Percentiles rank a stretch among this genome's conserved stretches.
phyloP scores from a whole-genome alignment of 345 rosid species.

The Euphorbia tirucalli region DNA sequence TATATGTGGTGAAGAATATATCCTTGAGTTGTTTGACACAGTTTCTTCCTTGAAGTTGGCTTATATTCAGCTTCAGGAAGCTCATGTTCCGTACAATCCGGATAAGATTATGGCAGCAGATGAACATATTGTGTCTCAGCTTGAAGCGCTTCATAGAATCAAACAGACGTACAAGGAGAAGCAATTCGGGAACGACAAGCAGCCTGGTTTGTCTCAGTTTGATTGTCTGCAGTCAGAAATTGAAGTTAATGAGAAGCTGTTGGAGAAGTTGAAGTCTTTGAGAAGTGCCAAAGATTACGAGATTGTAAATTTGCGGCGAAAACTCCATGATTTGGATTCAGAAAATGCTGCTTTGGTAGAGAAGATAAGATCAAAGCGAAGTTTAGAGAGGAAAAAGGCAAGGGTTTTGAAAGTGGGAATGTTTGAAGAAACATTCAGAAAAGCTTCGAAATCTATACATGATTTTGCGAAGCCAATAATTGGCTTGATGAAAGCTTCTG shows the following conservation, averaged over 20 bases:
- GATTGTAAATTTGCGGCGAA: conserved; percentile 30
- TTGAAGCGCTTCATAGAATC: conserved; percentile 40
- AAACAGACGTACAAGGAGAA: conserved; percentile 37
- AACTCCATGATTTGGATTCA: conserved; percentile 33
- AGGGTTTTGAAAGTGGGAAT: conserved; percentile 24
- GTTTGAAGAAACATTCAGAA: conserved; percentile 35
- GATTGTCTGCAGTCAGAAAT: conserved; percentile 32
- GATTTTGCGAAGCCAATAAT: conserved; percentile 66
- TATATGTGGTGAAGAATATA: conserved; percentile 21
- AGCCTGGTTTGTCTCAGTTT: conserved; percentile 23
- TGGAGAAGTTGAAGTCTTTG: conserved; percentile 41
- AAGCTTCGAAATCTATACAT: conserved; percentile 53
- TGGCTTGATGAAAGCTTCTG: conserved; percentile 58
- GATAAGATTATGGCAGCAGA: conserved; percentile 58
- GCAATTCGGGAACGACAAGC: conserved; percentile 21
- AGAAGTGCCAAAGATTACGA: conserved; percentile 38
- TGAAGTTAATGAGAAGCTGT: conserved; percentile 35
- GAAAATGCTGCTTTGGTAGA: conserved; percentile 32
- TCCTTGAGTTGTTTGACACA: conserved; percentile 45
- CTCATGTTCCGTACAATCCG: conserved; percentile 56
- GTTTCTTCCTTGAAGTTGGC: conserved; percentile 48
- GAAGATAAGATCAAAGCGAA: conserved; percentile 27
- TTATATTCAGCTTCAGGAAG: conserved; percentile 55
- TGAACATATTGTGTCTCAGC: conserved; percentile 45
- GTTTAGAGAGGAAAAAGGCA: conserved; percentile 22